phyloP scores from a whole-genome alignment of 2,329 filamentous ascomycete species.

The Acrocalymma vagum region DNA sequence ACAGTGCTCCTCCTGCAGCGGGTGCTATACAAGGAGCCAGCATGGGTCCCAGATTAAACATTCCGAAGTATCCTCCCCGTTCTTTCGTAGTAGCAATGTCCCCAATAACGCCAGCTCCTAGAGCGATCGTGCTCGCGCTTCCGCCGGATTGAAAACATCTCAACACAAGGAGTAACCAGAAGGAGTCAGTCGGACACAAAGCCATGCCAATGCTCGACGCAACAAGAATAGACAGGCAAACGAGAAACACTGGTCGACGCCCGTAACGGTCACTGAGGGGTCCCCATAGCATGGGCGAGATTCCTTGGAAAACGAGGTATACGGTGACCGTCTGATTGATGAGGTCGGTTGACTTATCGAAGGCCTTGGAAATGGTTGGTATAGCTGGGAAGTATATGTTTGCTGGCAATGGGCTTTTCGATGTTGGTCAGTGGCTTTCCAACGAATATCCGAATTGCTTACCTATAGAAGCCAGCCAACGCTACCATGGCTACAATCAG shows the following conservation, averaged over 20 bases:
- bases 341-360: conserved; percentile 51
- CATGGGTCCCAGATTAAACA: conserved; percentile 64
- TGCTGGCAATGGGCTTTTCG: conserved; percentile 48
- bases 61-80: conserved; percentile 75
- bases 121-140: conserved; percentile 55
- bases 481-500: conserved; percentile 40
- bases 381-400: conserved; percentile 51
- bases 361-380: conserved; percentile 41
- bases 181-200: conserved; percentile 39
- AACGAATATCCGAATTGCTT: conserved; percentile 3
- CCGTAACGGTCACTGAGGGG: conserved; percentile 61
- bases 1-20: conserved; percentile 42
- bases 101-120: conserved; percentile 75
- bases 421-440: background rate
- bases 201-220: conserved; percentile 44
- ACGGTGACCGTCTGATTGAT: conserved; percentile 62
- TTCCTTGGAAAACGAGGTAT: conserved; percentile 59
- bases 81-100: conserved; percentile 75
- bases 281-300: conserved; percentile 61
- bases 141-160: conserved; percentile 49
- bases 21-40: conserved; percentile 39
- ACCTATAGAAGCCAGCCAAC: conserved; percentile 41
- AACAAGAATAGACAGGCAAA: conserved; percentile 46
- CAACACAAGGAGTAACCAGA: conserved; percentile 43
- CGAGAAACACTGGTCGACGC: conserved; percentile 59